phyloP scores from a whole-genome alignment of 1,139 yeast species.

The Pneumocystis sp. region DNA sequence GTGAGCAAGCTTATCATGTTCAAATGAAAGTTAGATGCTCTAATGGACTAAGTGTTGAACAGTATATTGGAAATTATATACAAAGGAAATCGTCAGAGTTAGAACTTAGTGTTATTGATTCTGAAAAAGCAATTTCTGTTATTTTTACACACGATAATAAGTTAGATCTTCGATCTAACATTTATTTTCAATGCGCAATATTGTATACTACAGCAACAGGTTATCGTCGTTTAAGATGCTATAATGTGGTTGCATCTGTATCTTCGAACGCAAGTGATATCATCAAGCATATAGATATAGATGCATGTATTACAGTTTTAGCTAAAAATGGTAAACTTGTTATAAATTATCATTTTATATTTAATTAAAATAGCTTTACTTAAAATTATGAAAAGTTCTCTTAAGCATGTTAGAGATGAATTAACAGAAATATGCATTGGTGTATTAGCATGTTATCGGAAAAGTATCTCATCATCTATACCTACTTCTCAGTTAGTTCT shows the following conservation, averaged over 20 bases:
- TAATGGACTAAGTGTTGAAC: slow-evolving; percentile 70
- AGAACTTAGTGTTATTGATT: slow-evolving; percentile 47
- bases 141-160: slow-evolving; percentile 66
- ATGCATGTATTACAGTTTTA: slow-evolving; percentile 57
- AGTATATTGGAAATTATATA: slow-evolving; percentile 49
- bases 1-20: slow-evolving; percentile 57
- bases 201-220: slow-evolving; percentile 71
- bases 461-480: slow-evolving; percentile 31
- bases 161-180: slow-evolving; percentile 55
- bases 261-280: slow-evolving; percentile 60
- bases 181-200: slow-evolving; percentile 83
- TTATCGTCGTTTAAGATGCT: slow-evolving; percentile 64
- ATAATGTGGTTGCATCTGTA: slow-evolving; percentile 69
- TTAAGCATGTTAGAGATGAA: slow-evolving; percentile 47
- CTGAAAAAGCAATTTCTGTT: slow-evolving; percentile 56
- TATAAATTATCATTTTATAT: not conserved
- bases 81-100: slow-evolving; percentile 39
- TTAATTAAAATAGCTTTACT: slow-evolving; percentile 33
- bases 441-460: slow-evolving; percentile 61
- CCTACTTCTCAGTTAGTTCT: slow-evolving; percentile 55
- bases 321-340: slow-evolving; percentile 32
- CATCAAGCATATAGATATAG: slow-evolving; percentile 73
- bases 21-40: slow-evolving; percentile 78
- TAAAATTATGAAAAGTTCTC: slow-evolving; percentile 40
- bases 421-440: slow-evolving; percentile 53